Conservation (phyloP, 805 yeast genomes). For the Trichomonascus vanleenenianus region DNA sequence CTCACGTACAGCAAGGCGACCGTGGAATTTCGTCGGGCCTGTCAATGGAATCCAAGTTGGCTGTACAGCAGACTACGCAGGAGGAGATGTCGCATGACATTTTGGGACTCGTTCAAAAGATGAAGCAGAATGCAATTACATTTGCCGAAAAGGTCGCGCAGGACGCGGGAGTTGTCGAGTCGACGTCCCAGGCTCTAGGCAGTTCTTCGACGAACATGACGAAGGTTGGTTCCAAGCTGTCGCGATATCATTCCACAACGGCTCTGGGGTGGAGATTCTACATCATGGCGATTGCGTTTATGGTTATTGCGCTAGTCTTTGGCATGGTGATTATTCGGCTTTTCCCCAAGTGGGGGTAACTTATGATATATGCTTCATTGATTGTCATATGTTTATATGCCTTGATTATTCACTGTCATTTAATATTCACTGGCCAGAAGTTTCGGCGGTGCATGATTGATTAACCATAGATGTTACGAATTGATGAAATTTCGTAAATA, state of each 20-base stretch:
- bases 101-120: conserved; percentile 38
- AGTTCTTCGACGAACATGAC: conserved; percentile 28
- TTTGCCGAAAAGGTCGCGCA: conserved; percentile 34
- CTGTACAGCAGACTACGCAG: conserved; percentile 31
- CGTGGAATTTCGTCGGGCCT: background rate
- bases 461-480: background rate
- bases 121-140: conserved; percentile 40
- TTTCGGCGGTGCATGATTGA: background rate
- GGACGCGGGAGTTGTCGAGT: conserved; percentile 28
- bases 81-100: conserved; percentile 43
- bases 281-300: conserved; percentile 28
- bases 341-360: conserved; percentile 31
- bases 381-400: too few species aligned
- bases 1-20: background rate
- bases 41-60: conserved; percentile 20
- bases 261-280: conserved; percentile 37
- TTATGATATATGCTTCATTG: too few species aligned
- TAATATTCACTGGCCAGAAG: too few species aligned
- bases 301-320: conserved; percentile 25
- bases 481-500: background rate
- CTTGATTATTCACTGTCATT: too few species aligned
- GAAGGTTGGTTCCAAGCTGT: conserved; percentile 28
- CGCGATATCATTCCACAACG: conserved; percentile 26
- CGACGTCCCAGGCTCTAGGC: conserved; percentile 30
- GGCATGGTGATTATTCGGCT: conserved; percentile 31